Evolutionary conservation across 2,329 filamentous ascomycete species (phyloP).

Genomic region (Exophiala calicioides): DNA sequence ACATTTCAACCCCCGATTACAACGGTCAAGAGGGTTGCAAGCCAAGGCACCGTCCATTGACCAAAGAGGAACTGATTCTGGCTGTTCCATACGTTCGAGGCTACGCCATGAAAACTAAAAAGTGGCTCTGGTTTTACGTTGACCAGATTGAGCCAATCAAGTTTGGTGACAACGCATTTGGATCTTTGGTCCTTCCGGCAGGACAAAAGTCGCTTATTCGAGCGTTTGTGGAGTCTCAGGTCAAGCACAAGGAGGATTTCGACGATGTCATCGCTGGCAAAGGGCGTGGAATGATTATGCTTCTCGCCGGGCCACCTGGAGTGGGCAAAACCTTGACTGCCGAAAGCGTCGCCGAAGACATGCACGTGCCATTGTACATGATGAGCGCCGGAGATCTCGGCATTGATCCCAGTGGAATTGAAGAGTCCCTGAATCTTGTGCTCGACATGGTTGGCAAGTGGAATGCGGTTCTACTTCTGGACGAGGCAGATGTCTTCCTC

Average conservation of each 20-base stretch:
- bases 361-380: slow-evolving; percentile 53
- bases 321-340: slow-evolving; percentile 58
- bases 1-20: slow-evolving; percentile 4
- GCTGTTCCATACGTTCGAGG: slow-evolving; percentile 48
- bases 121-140: slow-evolving; percentile 45
- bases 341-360: slow-evolving; percentile 53
- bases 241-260: slow-evolving; percentile 41
- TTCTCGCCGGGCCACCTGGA: slow-evolving; percentile 54
- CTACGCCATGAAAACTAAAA: slow-evolving; percentile 50
- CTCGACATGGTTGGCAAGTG: slow-evolving; percentile 15
- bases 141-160: slow-evolving; percentile 44
- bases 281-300: slow-evolving; percentile 46
- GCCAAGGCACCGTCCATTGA: slow-evolving; percentile 28
- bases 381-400: slow-evolving; percentile 55
- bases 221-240: slow-evolving; percentile 48
- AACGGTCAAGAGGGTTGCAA: slow-evolving; percentile 21
- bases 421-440: slow-evolving; percentile 46
- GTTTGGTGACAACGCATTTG: slow-evolving; percentile 50
- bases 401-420: slow-evolving; percentile 44
- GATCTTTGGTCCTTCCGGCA: slow-evolving; percentile 49
- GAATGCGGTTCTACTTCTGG: slow-evolving; percentile 44
- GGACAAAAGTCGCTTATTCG: slow-evolving; percentile 52
- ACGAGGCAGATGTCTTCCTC: slow-evolving; percentile 50
- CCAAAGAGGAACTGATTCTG: slow-evolving; percentile 42
- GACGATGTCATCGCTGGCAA: slow-evolving; percentile 51